These are phyloP conservation scores for Tuber brumale DNA, from an alignment of 495 filamentous ascomycete species.

Conservation along the genomic window DNA sequence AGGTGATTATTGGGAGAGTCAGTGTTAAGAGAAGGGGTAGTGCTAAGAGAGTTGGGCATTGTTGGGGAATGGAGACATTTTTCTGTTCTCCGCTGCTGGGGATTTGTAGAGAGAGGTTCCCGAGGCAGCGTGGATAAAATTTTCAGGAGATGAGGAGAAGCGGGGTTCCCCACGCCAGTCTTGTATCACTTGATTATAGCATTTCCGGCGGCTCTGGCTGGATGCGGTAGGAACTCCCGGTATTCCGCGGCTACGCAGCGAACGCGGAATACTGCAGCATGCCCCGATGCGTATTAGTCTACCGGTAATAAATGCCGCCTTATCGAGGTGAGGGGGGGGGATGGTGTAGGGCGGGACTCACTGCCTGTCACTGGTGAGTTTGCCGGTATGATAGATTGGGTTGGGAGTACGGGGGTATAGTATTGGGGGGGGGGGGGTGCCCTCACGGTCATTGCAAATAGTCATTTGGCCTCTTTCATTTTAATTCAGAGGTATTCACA, in stretches of 20 bases:
- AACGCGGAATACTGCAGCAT: background rate
- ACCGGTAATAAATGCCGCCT: background rate
- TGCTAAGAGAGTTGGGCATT: background rate
- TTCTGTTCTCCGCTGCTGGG: background rate
- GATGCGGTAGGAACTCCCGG: background rate
- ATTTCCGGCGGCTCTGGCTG: background rate
- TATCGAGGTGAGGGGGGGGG: background rate
- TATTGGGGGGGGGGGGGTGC: no score
- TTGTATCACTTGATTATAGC: background rate
- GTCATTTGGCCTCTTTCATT: background rate
- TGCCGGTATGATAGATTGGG: background rate
- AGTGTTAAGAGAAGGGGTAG: background rate
- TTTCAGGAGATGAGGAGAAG: background rate
- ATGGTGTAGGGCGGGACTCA: background rate
- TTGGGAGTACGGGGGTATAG: background rate
- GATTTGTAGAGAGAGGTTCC: background rate
- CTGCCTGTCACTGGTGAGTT: background rate
- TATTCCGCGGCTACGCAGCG: background rate
- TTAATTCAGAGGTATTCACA: background rate
- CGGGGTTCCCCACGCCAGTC: background rate
- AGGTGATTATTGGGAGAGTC: background rate
- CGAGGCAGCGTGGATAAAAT: background rate
- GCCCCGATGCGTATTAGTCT: background rate
- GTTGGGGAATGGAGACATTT: background rate
- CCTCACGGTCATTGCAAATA: background rate